Percentiles rank a stretch among this genome's conserved stretches.
Conservation (phyloP, 768 basidiomycete genomes). For the Leccinum obscurum region DNA sequence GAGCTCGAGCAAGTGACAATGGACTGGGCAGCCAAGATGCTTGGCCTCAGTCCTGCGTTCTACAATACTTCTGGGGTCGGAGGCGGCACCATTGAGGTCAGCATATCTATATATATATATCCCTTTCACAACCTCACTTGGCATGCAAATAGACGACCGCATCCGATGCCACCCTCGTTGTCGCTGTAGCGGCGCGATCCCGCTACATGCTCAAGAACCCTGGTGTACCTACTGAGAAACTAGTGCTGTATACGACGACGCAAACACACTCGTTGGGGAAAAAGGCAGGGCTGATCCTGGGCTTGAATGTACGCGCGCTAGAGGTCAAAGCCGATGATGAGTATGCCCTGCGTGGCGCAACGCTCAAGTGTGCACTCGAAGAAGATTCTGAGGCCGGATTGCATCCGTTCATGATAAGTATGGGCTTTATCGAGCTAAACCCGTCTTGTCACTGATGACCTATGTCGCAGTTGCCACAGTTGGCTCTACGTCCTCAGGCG, state of each 20-base stretch:
- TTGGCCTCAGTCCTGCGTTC: slow-evolving; percentile 71
- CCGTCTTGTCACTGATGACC: neutral
- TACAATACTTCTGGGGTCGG: slow-evolving; percentile 51
- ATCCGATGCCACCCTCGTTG: slow-evolving; percentile 78
- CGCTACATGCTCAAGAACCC: slow-evolving; percentile 52
- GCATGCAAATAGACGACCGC: slow-evolving; percentile 65
- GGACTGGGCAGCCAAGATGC: slow-evolving; percentile 86
- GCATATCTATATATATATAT: too few species aligned
- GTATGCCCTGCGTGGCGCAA: slow-evolving; percentile 67
- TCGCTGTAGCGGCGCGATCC: slow-evolving; percentile 79
- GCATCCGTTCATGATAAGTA: slow-evolving; percentile 82
- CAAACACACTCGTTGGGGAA: slow-evolving; percentile 88
- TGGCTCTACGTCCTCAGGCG: slow-evolving; percentile 91
- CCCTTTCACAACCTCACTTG: too few species aligned
- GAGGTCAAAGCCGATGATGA: slow-evolving; percentile 63
- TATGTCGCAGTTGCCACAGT: slow-evolving; percentile 73
- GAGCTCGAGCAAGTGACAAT: slow-evolving; percentile 85
- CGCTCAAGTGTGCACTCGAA: slow-evolving; percentile 57
- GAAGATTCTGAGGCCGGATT: slow-evolving; percentile 60
- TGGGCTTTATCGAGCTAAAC: neutral
- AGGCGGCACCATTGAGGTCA: slow-evolving; percentile 82
- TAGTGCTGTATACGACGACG: slow-evolving; percentile 85
- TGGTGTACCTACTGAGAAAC: slow-evolving; percentile 48
- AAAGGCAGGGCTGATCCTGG: slow-evolving; percentile 80
- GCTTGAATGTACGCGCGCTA: slow-evolving; percentile 68